Evolutionary conservation across 2,329 filamentous ascomycete species (phyloP), one percentile per base, ranked within the genome.

Genomic region (Sclerotinia minor): DNA sequence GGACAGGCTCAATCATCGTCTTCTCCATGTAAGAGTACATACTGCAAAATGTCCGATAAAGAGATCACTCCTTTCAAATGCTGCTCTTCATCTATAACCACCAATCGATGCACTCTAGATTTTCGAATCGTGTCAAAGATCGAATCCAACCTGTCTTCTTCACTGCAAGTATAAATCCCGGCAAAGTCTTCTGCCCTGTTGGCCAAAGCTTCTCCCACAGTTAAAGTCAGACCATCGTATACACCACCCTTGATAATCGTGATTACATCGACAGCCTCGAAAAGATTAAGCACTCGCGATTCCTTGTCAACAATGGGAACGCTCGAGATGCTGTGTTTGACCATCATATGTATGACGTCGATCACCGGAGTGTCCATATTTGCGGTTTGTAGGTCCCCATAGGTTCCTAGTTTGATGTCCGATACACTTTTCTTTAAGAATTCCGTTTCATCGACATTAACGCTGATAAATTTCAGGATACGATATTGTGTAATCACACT

Each of bases 401-500:
- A 98, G 1, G 92, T 94, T 64, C 95, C 96, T 11, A 99, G 83
- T 35, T 88, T 87, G 67, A 98, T 86, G 71, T 97, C 93, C 69
- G 87, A 87, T 67, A 99, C 83, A 13, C 92, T 89, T 80, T 96
- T 97, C 77, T 92, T 92, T 70, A 99, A 81, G 76, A 93, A 86
- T 74, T 96, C 90, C 5, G 94, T 97, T 75, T 89, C 87, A 74
- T 86, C 87, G 52, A 92, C 88, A 79, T 99, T 99, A 79, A 99
- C 94, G 15, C 95, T 94, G 70, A 99, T 96, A 78, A 99, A 99
- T 78, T 99, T 99, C 72, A 99, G 86, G 74, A 99, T 98, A 68
- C 96, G 91, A 80, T 99, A 99, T 79, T 99, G 95, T 0, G 95
- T 99, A 69, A 99, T 91, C 70, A 99, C 95, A 75, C 93, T 97